Evolutionary conservation across 1,284 basidiomycete species (phyloP), one percentile per base, ranked within the genome.

Genomic region (Heterobasidion irregulare): DNA sequence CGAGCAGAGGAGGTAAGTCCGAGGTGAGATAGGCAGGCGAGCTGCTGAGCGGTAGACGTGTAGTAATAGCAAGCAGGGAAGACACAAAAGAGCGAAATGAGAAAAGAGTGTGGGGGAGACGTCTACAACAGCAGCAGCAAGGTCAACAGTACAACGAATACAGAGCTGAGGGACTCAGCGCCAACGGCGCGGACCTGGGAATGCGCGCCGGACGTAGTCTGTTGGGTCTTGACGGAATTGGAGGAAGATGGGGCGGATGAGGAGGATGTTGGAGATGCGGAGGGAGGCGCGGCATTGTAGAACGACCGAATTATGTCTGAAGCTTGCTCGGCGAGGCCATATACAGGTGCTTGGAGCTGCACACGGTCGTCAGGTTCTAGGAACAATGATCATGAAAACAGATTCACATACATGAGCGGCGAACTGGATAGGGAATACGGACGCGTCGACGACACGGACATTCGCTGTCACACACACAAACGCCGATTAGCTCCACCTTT

Each of bases 261-360:
- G 16, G 38, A 44, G 15, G 53, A 10, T 16, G 53, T 35, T 13
- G 47, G 16, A 7, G 47, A 43, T 8, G 50, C 32, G 41, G 16
- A 44, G 48, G 41, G 5, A 32, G 64, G 57, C 18, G 66, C 64
- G 44, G 66, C 69, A 58, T 75, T 74, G 64, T 74, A 74, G 47
- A 69, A 65, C 18, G 69, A 66, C 12, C 79, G 77, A 66, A 89
- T 82, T 55, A 89, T 72, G 48, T 77, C 75, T 6, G 84, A 76
- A 0, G 79, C 85, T 65, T 80, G 80, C 68, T 90, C 86, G 5
- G 84, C 86, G 49, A 89, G 71, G 33, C 84, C 89, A 64, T 86
- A 92, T 2, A 80, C 77, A 4, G 82, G 73, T 15, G 79, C 75
- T 68, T 77, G 70, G 58, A 79, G 67, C 72, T 83, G 66, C 10